These are phyloP conservation scores for Tetrapyrgos nigripes DNA, from an alignment of 1,284 basidiomycete species.

Conservation along the genomic window DNA sequence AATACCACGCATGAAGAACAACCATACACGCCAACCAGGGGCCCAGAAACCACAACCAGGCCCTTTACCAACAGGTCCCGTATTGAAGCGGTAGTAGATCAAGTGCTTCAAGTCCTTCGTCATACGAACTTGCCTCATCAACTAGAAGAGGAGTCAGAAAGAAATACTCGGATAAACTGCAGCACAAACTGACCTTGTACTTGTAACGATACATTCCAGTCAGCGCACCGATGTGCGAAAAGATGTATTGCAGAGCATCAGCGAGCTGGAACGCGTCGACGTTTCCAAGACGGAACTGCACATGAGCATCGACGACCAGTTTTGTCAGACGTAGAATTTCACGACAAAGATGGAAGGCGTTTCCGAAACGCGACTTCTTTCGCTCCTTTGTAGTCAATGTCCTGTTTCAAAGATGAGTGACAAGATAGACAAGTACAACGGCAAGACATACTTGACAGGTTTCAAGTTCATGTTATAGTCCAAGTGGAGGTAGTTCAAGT, in stretches of 20 bases:
- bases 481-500: slow-evolving; percentile 93
- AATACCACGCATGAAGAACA: slow-evolving; percentile 99
- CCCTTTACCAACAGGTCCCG: slow-evolving; percentile 98
- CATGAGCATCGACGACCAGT: slow-evolving; percentile 98
- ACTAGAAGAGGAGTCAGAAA: slow-evolving; percentile 43
- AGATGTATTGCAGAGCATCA: slow-evolving; percentile 98
- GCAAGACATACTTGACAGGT: slow-evolving; percentile 81
- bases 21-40: slow-evolving; percentile 99
- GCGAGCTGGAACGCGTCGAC: slow-evolving; percentile 99
- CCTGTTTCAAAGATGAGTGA: slow-evolving; percentile 49
- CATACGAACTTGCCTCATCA: slow-evolving; percentile 99
- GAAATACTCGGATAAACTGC: not conserved
- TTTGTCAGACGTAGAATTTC: slow-evolving; percentile 98
- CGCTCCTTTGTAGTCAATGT: slow-evolving; percentile 99
- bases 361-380: slow-evolving; percentile 99
- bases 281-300: slow-evolving; percentile 98
- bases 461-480: slow-evolving; percentile 97
- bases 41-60: slow-evolving; percentile 99
- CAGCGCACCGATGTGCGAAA: slow-evolving; percentile 96
- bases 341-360: slow-evolving; percentile 97
- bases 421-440: not conserved
- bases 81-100: slow-evolving; percentile 99
- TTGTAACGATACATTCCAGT: slow-evolving; percentile 99
- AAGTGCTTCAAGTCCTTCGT: slow-evolving; percentile 99
- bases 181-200: slow-evolving; percentile 76